Percentiles rank a stretch among this genome's conserved stretches.
Evolutionary conservation across 106 monocot genomes (phyloP).

Genomic region (Acorus gramineus): DNA sequence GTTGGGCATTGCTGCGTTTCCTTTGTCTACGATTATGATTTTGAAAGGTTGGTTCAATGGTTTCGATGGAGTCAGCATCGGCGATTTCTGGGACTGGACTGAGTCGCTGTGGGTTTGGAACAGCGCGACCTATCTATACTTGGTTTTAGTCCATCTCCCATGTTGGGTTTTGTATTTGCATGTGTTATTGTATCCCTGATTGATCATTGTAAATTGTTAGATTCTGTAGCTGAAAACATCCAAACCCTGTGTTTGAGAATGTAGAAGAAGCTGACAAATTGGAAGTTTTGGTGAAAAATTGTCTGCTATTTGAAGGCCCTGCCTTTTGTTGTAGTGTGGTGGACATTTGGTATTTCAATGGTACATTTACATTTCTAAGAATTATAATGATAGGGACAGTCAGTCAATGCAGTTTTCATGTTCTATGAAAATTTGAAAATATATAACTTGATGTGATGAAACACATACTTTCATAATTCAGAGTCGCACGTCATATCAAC

Average conservation of each 20-base stretch:
- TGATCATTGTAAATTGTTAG: not conserved
- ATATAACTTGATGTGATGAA: too few relatives aligned
- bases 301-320: too few relatives aligned
- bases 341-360: too few relatives aligned
- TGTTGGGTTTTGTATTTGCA: conserved; percentile 76
- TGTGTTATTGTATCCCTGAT: conserved; percentile 58
- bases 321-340: too few relatives aligned
- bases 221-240: not conserved
- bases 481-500: too few relatives aligned
- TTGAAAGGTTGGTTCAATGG: conserved; percentile 22
- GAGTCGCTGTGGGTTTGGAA: conserved; percentile 74
- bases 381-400: too few relatives aligned
- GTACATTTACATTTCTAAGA: too few relatives aligned
- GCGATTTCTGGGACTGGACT: conserved; percentile 55
- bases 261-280: conserved; percentile 10
- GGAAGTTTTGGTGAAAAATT: too few relatives aligned
- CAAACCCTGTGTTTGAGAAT: conserved; percentile 23
- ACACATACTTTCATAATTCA: too few relatives aligned
- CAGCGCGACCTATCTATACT: conserved; percentile 78
- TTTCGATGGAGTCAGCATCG: conserved; percentile 21
- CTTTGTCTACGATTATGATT: conserved; percentile 37
- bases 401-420: too few relatives aligned
- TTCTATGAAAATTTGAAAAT: too few relatives aligned
- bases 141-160: conserved; percentile 71
- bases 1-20: conserved; percentile 43